Evolutionary conservation across 306 rosid genomes (phyloP), one percentile per base, ranked within the genome.

Genomic region (Oemleria cerasiformis): DNA sequence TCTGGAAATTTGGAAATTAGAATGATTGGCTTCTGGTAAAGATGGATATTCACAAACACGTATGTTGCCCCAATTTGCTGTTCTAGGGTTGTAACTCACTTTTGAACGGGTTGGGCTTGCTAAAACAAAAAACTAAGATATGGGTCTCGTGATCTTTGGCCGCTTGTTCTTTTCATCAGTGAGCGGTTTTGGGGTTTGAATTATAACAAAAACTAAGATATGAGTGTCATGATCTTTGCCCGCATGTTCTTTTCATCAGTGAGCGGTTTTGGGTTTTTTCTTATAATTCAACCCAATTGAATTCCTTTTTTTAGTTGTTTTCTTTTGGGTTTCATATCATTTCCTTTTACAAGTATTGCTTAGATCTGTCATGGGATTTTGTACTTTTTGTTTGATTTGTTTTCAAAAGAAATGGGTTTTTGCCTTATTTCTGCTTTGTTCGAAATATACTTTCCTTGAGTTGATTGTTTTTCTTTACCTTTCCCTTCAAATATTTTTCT

Each of bases 401-500:
- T 48, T 30, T 7, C 65, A 11, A 45, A n/a, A 58, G 8, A 58
- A 7, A 16, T 16, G 47, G 0, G 21, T 7, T 7, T 56, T 56
- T 56, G 38, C 38, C 47, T 70, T 13, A 8, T 6, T 39, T 57
- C 64, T 67, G 74, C 42, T 65, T 70, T 23, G 80, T 75, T 53
- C 69, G 60, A 75, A 30, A 30, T 30, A 69, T 83, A 57, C 83
- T 50, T 83, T 82, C 74, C 80, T 77, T 85, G 74, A 82, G 85
- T 82, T 88, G 63, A 84, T 86, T 38, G 82, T 57, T 77, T 74
- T 34, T 62, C 43, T 75, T 61, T 76, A 12, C 15, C 17, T 65
- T 68, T 44, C 75, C 73, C 59, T 82, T 75, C 73, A 19, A 65
- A 80, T 70, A 73, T 82, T 83, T 30, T 85, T 81, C 80, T 84